A percentile compares a stretch with the other conserved stretches of the same genome.
Conservation (phyloP, 129 eudicot genomes). For the Tagetes erecta region DNA sequence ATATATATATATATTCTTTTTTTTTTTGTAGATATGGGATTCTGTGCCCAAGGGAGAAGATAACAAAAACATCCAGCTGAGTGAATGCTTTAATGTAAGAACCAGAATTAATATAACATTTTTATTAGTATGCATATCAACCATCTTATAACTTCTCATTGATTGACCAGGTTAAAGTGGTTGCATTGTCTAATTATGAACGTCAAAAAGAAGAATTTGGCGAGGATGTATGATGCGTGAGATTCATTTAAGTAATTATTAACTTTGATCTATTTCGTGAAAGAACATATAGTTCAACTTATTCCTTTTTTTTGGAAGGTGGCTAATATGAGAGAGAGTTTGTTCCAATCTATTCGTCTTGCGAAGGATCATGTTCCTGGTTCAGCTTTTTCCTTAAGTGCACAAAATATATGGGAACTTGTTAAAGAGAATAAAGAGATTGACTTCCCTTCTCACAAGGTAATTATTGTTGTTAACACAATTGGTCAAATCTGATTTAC, state of each 20-base stretch:
- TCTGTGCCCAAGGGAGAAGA: constrained; percentile 97
- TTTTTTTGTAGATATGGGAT: constrained; percentile 80
- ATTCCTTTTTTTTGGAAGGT: constrained; percentile 50
- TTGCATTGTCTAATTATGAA: constrained; percentile 92
- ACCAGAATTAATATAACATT: neutral
- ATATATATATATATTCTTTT: too few relatives aligned
- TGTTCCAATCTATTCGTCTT: constrained; percentile 87
- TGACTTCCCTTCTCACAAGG: constrained; percentile 99
- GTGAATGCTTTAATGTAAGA: constrained; percentile 97
- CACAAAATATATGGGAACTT: constrained; percentile 94
- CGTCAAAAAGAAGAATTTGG: constrained; percentile 94
- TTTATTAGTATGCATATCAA: neutral
- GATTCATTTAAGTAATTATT: neutral
- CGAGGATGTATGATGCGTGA: constrained; percentile 66
- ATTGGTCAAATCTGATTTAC: constrained; percentile 8
- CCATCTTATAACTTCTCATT: constrained; percentile 16
- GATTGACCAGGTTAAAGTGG: constrained; percentile 78
- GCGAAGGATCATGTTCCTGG: constrained; percentile 95
- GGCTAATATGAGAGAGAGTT: constrained; percentile 74
- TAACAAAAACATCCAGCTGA: constrained; percentile 84
- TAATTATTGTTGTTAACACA: constrained; percentile 15
- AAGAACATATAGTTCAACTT: neutral
- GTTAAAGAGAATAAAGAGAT: constrained; percentile 96
- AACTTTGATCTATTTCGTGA: neutral
- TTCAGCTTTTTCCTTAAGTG: constrained; percentile 93